phyloP scores from a whole-genome alignment of 2,329 filamentous ascomycete genomes.

The Fusarium nisikadoi region DNA sequence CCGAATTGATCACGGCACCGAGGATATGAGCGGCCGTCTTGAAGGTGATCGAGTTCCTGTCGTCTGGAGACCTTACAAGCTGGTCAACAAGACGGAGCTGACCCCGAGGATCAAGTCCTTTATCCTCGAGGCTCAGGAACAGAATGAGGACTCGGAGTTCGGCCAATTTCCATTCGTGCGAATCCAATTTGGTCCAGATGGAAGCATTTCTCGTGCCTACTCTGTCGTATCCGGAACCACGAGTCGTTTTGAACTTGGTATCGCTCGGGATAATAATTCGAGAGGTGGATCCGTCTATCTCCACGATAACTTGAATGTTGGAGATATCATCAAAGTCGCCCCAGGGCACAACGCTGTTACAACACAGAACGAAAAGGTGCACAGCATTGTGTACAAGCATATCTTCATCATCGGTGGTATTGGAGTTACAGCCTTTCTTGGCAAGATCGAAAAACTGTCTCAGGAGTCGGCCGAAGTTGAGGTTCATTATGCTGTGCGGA shows the following conservation, averaged over 20 bases:
- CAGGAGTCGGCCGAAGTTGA: neutral
- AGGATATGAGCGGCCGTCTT: slow-evolving; percentile 23
- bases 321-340: slow-evolving; percentile 18
- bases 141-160: neutral
- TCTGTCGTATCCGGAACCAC: slow-evolving; percentile 20
- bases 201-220: slow-evolving; percentile 15
- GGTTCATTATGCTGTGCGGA: slow-evolving; percentile 23
- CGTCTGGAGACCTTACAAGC: slow-evolving; percentile 21
- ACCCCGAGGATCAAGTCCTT: slow-evolving; percentile 19
- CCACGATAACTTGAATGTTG: neutral
- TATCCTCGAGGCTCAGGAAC: neutral
- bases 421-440: slow-evolving; percentile 16
- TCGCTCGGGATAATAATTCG: slow-evolving; percentile 16
- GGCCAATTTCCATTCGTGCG: slow-evolving; percentile 16
- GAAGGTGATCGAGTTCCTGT: slow-evolving; percentile 13
- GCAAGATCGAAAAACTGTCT: neutral
- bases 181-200: slow-evolving; percentile 9
- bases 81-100: neutral
- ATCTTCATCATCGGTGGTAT: slow-evolving; percentile 26
- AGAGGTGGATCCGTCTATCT: slow-evolving; percentile 23
- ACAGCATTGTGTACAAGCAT: neutral
- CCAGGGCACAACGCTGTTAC: neutral
- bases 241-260: slow-evolving; percentile 2
- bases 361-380: rapidly evolving
- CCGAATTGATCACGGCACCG: slow-evolving; percentile 9